Evolutionary conservation across 2,329 filamentous ascomycete species (phyloP).

Genomic region (Fusarium udum): DNA sequence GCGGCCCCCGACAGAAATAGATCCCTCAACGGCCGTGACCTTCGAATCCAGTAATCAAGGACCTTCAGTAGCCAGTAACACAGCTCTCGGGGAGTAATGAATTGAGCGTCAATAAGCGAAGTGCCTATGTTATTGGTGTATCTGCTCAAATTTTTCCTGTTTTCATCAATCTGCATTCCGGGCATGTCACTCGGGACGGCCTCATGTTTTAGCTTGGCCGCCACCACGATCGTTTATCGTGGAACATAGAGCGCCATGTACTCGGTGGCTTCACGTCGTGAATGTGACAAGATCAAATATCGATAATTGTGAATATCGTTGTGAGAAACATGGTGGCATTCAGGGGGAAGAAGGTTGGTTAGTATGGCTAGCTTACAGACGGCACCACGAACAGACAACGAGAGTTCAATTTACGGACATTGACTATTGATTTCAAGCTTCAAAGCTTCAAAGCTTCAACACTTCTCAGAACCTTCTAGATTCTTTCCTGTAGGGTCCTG

Average conservation of each 20-base stretch:
- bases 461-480: background rate
- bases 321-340: background rate
- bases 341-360: background rate
- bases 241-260: background rate
- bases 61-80: background rate
- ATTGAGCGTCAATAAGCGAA: background rate
- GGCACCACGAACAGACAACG: background rate
- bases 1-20: background rate
- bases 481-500: background rate
- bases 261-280: slow-evolving; percentile 2
- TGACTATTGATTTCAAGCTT: background rate
- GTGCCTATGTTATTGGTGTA: background rate
- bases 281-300: background rate
- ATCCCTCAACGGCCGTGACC: background rate
- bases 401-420: background rate
- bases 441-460: background rate
- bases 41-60: background rate
- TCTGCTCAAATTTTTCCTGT: background rate
- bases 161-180: slow-evolving; percentile 23
- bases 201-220: background rate
- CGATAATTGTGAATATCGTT: background rate
- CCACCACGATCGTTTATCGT: background rate
- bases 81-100: background rate
- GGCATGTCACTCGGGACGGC: background rate
- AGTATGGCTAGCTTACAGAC: background rate